A percentile compares a stretch with the other conserved stretches of the same genome.
Conservation (phyloP, 495 filamentous ascomycete genomes). For the Polyplosphaeria fusca region DNA sequence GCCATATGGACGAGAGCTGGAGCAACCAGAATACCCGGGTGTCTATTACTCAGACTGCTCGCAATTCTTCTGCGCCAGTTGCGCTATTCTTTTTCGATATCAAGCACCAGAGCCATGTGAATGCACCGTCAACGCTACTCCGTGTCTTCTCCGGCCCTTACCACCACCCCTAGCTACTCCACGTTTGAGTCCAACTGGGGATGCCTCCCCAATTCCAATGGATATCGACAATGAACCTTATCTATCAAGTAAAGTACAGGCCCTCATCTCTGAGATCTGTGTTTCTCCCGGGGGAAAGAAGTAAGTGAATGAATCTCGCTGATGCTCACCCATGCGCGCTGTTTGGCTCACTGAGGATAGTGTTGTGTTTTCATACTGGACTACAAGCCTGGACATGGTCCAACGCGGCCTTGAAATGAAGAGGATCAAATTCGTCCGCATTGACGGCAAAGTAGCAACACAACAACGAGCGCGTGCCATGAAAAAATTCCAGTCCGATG, state of each 20-base stretch:
- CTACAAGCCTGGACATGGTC: background rate
- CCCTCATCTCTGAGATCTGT: conserved; percentile 1
- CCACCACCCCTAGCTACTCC: too few species aligned
- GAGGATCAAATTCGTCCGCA: background rate
- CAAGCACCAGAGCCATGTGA: too few species aligned
- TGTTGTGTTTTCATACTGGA: conserved; percentile 7
- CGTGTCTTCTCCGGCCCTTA: too few species aligned
- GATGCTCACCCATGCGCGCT: background rate
- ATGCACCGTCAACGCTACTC: too few species aligned
- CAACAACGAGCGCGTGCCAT: background rate
- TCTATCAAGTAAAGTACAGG: conserved; percentile 4
- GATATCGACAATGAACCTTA: background rate
- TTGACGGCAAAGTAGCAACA: background rate
- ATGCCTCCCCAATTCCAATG: background rate
- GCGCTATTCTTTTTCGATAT: background rate
- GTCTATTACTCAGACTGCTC: too few species aligned
- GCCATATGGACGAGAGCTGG: too few species aligned
- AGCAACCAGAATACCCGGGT: too few species aligned
- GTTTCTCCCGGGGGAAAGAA: conserved; percentile 5
- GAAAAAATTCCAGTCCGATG: background rate
- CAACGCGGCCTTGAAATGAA: background rate
- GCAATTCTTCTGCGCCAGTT: background rate
- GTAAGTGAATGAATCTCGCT: background rate
- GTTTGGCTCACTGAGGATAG: background rate
- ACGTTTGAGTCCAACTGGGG: background rate